Percentiles rank a stretch among this genome's conserved stretches.
Evolutionary conservation across 169 alveolate species (phyloP).

Genomic region (Perkinsus chesapeaki): DNA sequence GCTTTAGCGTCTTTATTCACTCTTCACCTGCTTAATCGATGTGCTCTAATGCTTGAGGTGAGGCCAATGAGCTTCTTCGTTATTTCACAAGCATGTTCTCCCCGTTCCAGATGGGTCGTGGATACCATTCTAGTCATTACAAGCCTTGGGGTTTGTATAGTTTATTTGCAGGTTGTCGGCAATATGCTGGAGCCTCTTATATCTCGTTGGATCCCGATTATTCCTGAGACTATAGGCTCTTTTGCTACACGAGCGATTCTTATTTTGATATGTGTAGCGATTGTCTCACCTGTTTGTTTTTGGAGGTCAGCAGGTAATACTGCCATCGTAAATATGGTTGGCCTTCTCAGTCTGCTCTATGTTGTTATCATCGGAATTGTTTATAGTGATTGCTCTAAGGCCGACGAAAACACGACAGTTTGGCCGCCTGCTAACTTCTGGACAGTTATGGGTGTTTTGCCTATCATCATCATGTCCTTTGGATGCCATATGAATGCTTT

Average conservation of each 20-base stretch:
- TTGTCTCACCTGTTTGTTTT: background rate
- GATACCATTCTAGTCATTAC: background rate
- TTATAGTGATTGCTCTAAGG: background rate
- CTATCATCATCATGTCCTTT: background rate
- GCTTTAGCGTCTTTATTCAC: background rate
- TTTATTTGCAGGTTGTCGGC: background rate
- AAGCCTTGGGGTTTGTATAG: background rate
- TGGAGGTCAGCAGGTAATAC: background rate
- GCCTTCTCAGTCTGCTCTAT: background rate
- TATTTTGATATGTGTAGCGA: background rate
- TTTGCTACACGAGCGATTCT: conserved; percentile 3
- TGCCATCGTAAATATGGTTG: background rate
- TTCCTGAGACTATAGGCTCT: background rate
- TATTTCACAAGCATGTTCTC: background rate
- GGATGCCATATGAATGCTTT: background rate
- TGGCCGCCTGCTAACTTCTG: background rate
- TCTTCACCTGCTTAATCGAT: background rate
- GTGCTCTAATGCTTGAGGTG: background rate
- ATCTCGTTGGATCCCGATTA: background rate
- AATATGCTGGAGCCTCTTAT: background rate
- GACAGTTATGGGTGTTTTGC: background rate
- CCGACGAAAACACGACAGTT: background rate
- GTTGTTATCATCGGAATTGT: background rate
- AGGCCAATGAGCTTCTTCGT: conserved; percentile 4
- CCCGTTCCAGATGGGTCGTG: background rate